A percentile compares a stretch with the other conserved stretches of the same genome.
Conservation (phyloP, 192 early-diverging fungal species). For the Coemansia sp. region DNA sequence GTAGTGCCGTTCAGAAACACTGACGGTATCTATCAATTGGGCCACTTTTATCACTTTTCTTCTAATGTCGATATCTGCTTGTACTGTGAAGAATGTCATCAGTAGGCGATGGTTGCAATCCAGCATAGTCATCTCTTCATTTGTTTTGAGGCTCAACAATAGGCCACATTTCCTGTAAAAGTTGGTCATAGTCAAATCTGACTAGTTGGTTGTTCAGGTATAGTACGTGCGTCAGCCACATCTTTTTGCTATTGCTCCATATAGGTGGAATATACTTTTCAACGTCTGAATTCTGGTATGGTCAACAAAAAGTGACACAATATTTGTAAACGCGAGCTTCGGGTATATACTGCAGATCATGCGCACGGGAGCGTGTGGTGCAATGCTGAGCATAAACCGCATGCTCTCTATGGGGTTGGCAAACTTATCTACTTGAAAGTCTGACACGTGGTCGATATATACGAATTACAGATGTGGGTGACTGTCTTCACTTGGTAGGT, state of each 20-base stretch:
- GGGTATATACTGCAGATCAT: not conserved
- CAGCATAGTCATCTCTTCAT: not conserved
- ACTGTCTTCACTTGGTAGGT: not conserved
- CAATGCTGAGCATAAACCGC: not conserved
- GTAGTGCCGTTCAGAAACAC: not conserved
- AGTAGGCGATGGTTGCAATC: not conserved
- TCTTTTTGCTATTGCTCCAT: no score
- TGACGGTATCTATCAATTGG: not conserved
- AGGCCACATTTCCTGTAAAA: no score
- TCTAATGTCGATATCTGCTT: not conserved
- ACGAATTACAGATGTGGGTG: not conserved
- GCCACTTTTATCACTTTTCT: not conserved
- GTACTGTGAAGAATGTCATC: not conserved
- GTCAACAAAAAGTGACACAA: not conserved
- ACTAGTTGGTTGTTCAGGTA: no score
- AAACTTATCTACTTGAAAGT: not conserved
- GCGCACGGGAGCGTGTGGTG: not conserved
- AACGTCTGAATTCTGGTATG: not conserved
- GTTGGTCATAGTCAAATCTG: no score
- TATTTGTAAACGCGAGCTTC: not conserved
- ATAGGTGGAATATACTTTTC: not conserved
- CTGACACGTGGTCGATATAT: not conserved
- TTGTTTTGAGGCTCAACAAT: not conserved
- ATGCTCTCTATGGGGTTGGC: not conserved
- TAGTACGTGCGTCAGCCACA: no score